Percentiles rank a stretch among this genome's conserved stretches.
Conservation (phyloP, 2,329 filamentous ascomycete genomes). For the Acrocalymma vagum region DNA sequence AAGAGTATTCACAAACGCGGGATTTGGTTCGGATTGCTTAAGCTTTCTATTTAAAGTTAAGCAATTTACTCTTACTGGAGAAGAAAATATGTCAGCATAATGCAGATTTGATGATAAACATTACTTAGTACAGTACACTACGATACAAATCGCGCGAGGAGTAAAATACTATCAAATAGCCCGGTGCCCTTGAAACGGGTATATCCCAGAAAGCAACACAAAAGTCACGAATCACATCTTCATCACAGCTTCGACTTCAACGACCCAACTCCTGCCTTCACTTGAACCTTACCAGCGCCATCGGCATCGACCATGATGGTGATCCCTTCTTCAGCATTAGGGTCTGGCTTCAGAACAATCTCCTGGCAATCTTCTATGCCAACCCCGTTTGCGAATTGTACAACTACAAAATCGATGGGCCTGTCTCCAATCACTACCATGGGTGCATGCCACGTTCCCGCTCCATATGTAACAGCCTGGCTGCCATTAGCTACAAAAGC, state of each 20-base stretch:
- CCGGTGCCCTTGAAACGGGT: too few species aligned
- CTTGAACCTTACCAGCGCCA: conserved; percentile 38
- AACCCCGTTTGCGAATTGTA: conserved; percentile 88
- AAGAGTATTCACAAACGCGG: too few species aligned
- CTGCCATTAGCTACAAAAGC: conserved; percentile 81
- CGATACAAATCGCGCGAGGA: too few species aligned
- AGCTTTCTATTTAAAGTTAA: too few species aligned
- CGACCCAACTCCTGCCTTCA: conserved; percentile 44
- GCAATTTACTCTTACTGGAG: too few species aligned
- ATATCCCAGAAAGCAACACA: too few species aligned
- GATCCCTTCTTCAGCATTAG: conserved; percentile 39
- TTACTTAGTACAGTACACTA: too few species aligned
- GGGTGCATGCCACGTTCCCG: conserved; percentile 94
- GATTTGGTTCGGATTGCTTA: too few species aligned
- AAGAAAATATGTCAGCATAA: too few species aligned
- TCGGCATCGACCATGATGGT: conserved; percentile 45
- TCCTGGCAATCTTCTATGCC: conserved; percentile 88
- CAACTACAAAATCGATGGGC: conserved; percentile 80
- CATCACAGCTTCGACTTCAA: conserved; percentile 39
- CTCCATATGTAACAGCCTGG: conserved; percentile 90
- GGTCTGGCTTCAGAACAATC: conserved; percentile 57
- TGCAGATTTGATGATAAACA: too few species aligned
- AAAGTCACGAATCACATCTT: too few species aligned
- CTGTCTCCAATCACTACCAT: conserved; percentile 84
- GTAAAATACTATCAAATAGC: too few species aligned